Percentiles rank a stretch among this genome's conserved stretches.
Evolutionary conservation across 805 yeast genomes (phyloP).

Genomic region (Barnettozyma botsteinii): DNA sequence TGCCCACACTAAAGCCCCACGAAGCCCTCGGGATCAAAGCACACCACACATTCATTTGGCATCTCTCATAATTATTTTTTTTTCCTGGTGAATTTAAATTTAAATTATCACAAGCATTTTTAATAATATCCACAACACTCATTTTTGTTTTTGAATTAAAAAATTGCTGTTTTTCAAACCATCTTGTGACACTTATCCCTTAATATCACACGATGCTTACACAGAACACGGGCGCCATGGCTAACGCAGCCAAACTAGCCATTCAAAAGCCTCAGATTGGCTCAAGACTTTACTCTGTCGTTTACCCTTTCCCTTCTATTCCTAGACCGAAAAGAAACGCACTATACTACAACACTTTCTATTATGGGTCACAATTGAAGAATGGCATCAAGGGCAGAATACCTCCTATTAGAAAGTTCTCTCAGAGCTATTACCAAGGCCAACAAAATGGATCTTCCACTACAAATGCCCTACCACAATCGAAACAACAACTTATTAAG

Average conservation of each 20-base stretch:
- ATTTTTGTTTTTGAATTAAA: not conserved
- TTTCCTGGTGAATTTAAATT: not conserved
- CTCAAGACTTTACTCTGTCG: constrained; percentile 17
- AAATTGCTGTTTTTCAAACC: not conserved
- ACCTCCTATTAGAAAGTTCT: constrained; percentile 25
- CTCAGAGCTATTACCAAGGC: constrained; percentile 18
- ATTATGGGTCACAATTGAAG: constrained; percentile 32
- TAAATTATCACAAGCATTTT: constrained; percentile 1
- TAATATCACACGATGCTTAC: constrained; percentile 8
- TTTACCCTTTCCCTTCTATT: constrained; percentile 44
- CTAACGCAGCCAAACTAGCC: constrained; percentile 1
- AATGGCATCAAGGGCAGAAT: constrained; percentile 25
- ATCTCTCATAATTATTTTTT: too few relatives aligned
- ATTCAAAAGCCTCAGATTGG: constrained; percentile 10
- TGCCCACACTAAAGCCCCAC: too few relatives aligned
- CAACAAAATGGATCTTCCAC: constrained; percentile 21
- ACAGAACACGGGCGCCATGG: not conserved
- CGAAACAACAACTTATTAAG: constrained; percentile 22
- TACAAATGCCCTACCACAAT: constrained; percentile 9
- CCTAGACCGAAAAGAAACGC: constrained; percentile 53
- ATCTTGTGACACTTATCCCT: constrained; percentile 7
- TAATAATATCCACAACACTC: not conserved
- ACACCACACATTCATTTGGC: not conserved
- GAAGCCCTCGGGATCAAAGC: too few relatives aligned
- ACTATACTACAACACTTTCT: constrained; percentile 39